Percentiles rank a stretch among this genome's conserved stretches.
Conservation (phyloP, 2,329 filamentous ascomycete species). For the Penicillium sp. region DNA sequence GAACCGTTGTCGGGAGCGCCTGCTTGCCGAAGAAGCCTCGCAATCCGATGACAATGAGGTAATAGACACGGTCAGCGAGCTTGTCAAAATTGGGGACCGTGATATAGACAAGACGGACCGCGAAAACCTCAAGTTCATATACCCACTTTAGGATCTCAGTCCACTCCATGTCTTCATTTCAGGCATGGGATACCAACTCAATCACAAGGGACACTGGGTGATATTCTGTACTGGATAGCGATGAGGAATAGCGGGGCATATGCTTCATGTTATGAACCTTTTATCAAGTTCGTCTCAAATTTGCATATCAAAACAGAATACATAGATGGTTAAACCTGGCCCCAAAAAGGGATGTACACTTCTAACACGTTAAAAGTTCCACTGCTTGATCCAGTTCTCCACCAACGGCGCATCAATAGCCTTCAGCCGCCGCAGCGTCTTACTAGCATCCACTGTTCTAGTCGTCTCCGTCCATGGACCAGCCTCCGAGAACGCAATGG, state of each 20-base stretch:
- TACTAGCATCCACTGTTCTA: conserved; percentile 13
- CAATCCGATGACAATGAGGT: conserved; percentile 6
- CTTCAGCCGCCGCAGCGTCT: conserved; percentile 9
- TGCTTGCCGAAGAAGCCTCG: not conserved
- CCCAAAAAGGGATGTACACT: too few species aligned
- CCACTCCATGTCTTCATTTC: too few species aligned
- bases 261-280: too few species aligned
- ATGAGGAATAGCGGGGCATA: too few species aligned
- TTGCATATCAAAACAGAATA: too few species aligned
- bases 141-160: conserved; percentile 11
- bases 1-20: conserved; percentile 1
- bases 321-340: too few species aligned
- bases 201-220: too few species aligned
- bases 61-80: conserved; percentile 2
- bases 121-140: conserved; percentile 9
- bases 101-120: conserved; percentile 7
- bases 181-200: too few species aligned
- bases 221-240: too few species aligned
- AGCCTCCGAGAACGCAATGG: conserved; percentile 7
- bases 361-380: conserved; percentile 10
- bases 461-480: conserved; percentile 12
- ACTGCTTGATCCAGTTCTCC: conserved; percentile 17
- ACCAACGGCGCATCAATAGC: conserved; percentile 11
- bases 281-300: too few species aligned
- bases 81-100: conserved; percentile 7